Evolutionary conservation across 805 yeast genomes (phyloP).

Genomic region (Yamadazyma tumulicola): DNA sequence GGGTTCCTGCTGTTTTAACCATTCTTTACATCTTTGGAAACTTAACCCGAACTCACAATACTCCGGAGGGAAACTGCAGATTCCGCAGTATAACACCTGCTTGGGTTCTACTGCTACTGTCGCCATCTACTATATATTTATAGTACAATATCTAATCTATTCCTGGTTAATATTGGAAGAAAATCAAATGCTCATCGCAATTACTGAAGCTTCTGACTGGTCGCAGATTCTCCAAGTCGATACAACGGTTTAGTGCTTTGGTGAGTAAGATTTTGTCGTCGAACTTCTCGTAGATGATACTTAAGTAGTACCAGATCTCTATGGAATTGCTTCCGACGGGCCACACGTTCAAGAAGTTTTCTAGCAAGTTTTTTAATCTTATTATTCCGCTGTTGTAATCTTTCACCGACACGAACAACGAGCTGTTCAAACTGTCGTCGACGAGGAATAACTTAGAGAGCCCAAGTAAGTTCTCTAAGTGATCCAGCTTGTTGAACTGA

Average conservation of each 20-base stretch:
- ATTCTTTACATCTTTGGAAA: conserved; percentile 76
- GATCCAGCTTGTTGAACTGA: conserved; percentile 27
- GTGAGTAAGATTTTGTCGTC: conserved; percentile 49
- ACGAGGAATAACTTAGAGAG: conserved; percentile 48
- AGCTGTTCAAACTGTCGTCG: conserved; percentile 29
- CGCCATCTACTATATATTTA: conserved; percentile 9
- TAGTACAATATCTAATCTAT: neutral
- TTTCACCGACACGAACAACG: conserved; percentile 49
- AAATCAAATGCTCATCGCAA: conserved; percentile 21
- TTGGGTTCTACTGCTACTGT: conserved; percentile 20
- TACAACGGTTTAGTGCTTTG: conserved; percentile 56
- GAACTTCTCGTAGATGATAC: conserved; percentile 56
- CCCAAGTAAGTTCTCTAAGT: conserved; percentile 53
- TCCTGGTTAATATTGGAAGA: conserved; percentile 1
- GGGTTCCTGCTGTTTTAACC: conserved; percentile 63
- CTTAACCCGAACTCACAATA: conserved; percentile 89
- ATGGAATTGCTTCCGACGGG: conserved; percentile 38
- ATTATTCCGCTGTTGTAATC: conserved; percentile 63
- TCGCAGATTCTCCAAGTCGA: conserved; percentile 58
- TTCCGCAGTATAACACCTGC: conserved; percentile 63
- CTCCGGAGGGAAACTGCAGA: conserved; percentile 83
- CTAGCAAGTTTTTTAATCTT: conserved; percentile 47
- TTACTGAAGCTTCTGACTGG: conserved; percentile 46
- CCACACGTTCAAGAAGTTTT: conserved; percentile 33
- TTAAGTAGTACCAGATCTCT: conserved; percentile 71